phyloP scores from a whole-genome alignment of 1,284 basidiomycete genomes.

The Porodaedalea pini region DNA sequence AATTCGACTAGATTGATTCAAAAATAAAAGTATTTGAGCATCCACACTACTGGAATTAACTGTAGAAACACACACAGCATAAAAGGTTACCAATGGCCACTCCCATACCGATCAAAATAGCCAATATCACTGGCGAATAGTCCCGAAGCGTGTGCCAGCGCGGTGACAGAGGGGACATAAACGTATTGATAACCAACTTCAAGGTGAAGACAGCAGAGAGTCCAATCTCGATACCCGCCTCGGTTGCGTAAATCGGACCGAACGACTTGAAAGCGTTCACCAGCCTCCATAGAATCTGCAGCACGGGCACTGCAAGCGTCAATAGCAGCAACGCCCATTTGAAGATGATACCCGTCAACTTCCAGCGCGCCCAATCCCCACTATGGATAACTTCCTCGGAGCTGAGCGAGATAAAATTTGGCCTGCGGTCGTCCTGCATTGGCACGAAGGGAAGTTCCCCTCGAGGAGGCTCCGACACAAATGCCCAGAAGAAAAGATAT shows the following conservation, averaged over 20 bases:
- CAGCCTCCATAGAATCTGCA: constrained; percentile 66
- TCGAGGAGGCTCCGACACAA: constrained; percentile 53
- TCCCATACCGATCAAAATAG: constrained; percentile 49
- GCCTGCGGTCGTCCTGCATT: constrained; percentile 20
- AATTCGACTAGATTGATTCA: constrained; percentile 49
- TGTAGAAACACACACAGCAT: constrained; percentile 45
- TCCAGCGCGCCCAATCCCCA: constrained; percentile 64
- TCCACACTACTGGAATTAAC: constrained; percentile 9
- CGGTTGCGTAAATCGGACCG: constrained; percentile 52
- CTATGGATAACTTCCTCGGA: constrained; percentile 39
- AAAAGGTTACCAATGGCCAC: constrained; percentile 56
- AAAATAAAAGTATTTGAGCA: constrained; percentile 19
- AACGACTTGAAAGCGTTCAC: constrained; percentile 40
- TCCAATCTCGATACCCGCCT: constrained; percentile 54
- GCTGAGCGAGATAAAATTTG: constrained; percentile 25
- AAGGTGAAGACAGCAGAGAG: constrained; percentile 56
- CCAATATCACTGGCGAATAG: constrained; percentile 51
- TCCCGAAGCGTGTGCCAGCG: constrained; percentile 44
- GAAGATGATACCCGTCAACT: constrained; percentile 47
- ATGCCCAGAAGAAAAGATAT: constrained; percentile 66
- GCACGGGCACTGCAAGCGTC: constrained; percentile 43
- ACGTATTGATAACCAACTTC: constrained; percentile 59
- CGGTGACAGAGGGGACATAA: constrained; percentile 38
- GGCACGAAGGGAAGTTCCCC: constrained; percentile 34
- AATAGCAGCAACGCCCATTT: constrained; percentile 48